These are phyloP conservation scores for Lanzia echinophila DNA, from an alignment of 2,329 filamentous ascomycete species.

Conservation along the genomic window DNA sequence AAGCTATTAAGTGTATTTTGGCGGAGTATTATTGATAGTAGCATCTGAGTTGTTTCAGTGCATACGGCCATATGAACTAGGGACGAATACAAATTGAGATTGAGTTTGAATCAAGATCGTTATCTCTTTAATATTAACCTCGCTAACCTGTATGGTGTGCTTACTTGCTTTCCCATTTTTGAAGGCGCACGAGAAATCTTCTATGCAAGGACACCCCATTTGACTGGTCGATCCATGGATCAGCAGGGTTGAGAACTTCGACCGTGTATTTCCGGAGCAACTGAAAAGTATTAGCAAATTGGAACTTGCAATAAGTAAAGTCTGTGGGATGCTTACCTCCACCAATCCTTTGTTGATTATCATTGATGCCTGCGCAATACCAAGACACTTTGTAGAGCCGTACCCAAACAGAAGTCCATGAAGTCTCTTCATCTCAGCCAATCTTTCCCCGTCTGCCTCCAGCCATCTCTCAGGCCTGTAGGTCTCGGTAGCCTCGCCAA, in stretches of 20 bases:
- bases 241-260: neutral
- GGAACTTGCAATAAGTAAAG: neutral
- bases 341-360: constrained; percentile 43
- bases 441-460: constrained; percentile 19
- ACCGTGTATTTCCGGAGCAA: neutral
- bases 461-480: constrained; percentile 46
- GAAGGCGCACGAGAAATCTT: neutral
- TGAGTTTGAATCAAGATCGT: neutral
- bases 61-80: neutral
- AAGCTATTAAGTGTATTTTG: neutral
- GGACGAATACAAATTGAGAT: neutral
- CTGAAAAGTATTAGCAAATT: neutral
- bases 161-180: neutral
- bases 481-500: constrained; percentile 32
- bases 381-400: constrained; percentile 40
- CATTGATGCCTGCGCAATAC: constrained; percentile 41
- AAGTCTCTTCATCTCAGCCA: constrained; percentile 33
- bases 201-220: neutral
- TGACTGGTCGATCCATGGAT: neutral
- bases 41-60: neutral
- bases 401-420: constrained; percentile 39
- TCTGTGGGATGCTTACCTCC: constrained; percentile 32
- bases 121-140: neutral
- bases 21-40: neutral
- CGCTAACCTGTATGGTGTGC: neutral